Evolutionary conservation across 495 filamentous ascomycete species (phyloP), one percentile per base, ranked within the genome.

Genomic region (Coniosporium apollinis): DNA sequence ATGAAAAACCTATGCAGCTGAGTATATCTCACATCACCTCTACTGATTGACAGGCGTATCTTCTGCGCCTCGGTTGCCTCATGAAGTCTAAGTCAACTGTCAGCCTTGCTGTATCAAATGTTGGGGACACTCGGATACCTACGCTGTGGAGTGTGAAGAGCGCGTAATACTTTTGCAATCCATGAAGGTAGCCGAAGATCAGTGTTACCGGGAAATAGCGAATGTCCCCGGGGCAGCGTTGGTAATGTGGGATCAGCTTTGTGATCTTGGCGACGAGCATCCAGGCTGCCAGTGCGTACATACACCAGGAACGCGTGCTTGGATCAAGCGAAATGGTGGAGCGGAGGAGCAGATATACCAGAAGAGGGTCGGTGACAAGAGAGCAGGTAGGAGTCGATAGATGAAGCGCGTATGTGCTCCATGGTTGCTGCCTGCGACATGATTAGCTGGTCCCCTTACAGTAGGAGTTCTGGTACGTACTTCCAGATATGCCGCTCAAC

Each of bases 121-220:
- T n/a, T n/a, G n/a, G n/a, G n/a, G n/a, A n/a, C n/a, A n/a, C n/a
- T n/a, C n/a, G n/a, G n/a, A n/a, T n/a, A n/a, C n/a, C n/a, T n/a
- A n/a, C n/a, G n/a, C n/a, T n/a, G n/a, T 30, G 13, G 11, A 38
- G 28, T 4, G 80, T 83, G 34, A 69, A 59, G 30, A 75, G 61
- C 3, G 80, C 78, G 41, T 79, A 80, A 36, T 84, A 61, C 59
- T 85, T 86, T 58, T 85, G 74, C 20, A 74, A 51, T 19, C 78
- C 76, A 52, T 84, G 78, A 47, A 82, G 68, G 52, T 79, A 85
- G 28, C 79, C 77, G 42, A 86, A 86, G 3, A 82, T 35, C 28
- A 87, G 70, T 1, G 76, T 80, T n/a, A 74, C 61, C 3, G 81
- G 79, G 21, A 86, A 51, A 41, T 72, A 70, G 19, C 75, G 39